Evolutionary conservation across 768 basidiomycete species (phyloP).

Genomic region (Rhodocollybia butyracea): DNA sequence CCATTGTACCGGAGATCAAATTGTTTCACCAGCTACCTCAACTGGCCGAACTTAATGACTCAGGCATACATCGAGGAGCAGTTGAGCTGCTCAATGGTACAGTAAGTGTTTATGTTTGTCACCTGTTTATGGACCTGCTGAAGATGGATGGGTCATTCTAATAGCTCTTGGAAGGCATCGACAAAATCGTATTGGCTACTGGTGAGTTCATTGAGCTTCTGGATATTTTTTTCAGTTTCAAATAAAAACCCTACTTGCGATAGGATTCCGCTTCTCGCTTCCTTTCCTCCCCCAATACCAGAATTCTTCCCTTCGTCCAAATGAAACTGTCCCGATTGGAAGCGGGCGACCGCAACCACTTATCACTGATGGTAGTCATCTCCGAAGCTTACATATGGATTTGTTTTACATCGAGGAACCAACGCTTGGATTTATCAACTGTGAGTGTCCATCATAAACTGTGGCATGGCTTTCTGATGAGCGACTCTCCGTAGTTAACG

Average conservation of each 20-base stretch:
- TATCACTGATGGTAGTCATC: slow-evolving; percentile 36
- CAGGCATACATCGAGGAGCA: slow-evolving; percentile 18
- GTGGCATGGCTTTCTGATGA: background rate
- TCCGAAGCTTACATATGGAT: slow-evolving; percentile 38
- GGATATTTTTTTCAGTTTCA: background rate
- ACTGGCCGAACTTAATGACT: background rate
- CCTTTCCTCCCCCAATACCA: slow-evolving; percentile 42
- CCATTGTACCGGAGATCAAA: slow-evolving; percentile 36
- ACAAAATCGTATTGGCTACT: slow-evolving; percentile 1
- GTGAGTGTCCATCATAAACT: slow-evolving; percentile 16
- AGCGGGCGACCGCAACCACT: slow-evolving; percentile 24
- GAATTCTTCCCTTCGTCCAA: slow-evolving; percentile 21
- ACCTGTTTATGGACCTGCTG: background rate
- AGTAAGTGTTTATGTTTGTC: slow-evolving; percentile 21
- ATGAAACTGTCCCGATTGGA: slow-evolving; percentile 19
- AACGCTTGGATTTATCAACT: slow-evolving; percentile 36
- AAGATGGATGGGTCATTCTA: background rate
- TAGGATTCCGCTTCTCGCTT: slow-evolving; percentile 41
- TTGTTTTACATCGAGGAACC: slow-evolving; percentile 43
- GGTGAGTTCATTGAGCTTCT: too few species aligned
- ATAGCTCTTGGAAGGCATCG: background rate
- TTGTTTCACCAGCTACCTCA: slow-evolving; percentile 26
- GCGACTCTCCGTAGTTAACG: slow-evolving; percentile 23
- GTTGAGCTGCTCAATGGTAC: slow-evolving; percentile 37
- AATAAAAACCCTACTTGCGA: slow-evolving; percentile 16